Base-by-base conservation (phyloP, 2,329 filamentous ascomycete genomes). In the Xylariaceae sp. region DNA sequence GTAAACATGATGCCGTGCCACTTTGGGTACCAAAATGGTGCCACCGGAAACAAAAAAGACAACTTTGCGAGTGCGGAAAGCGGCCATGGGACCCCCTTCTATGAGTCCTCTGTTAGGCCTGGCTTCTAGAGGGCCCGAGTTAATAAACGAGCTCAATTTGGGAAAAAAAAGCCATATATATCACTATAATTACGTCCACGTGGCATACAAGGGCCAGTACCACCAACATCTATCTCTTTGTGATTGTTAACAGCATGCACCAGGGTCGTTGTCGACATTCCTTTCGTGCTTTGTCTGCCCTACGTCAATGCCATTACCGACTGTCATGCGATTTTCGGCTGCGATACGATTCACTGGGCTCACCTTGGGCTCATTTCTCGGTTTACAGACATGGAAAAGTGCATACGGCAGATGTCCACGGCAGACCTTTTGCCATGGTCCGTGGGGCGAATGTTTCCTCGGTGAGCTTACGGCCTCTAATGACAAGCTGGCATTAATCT, bases 1-100 rank as follows among this genome's bases (percentile, higher is more conserved):
- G 26, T 42, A 54, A 53, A 50, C 40, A 47, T 31, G 48, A 60
- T 53, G 57, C 51, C 43, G 67, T 68, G 59, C 52, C 54, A 69
- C 67, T 56, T 68, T 70, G 58, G 65, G 67, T 67, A 66, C 59
- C 64, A 61, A 66, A 49, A 62, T 56, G 52, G 58, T 56, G 53
- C 30, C 53, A 57, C 55, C 47, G 51, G 58, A 56, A 43, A 19
- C 19, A 48, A 50, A 40, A 55, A 27, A 54, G 48, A 53, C 47
- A 49, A 46, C 32, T 57, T 48, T 60, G 49, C 19, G 54, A 44
- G 54, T 56, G 56, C 49, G 39, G 35, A 50, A 57, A 34, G 34
- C 43, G 2, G 64, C 60, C 41, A 47, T 52, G 62, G 44, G 40
- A 52, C 62, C 47, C 63, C 57, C 35, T 19, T 8, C 47, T 9